These are phyloP conservation scores for Suillus weaverae DNA, from an alignment of 768 basidiomycete genomes.

Conservation along the genomic window DNA sequence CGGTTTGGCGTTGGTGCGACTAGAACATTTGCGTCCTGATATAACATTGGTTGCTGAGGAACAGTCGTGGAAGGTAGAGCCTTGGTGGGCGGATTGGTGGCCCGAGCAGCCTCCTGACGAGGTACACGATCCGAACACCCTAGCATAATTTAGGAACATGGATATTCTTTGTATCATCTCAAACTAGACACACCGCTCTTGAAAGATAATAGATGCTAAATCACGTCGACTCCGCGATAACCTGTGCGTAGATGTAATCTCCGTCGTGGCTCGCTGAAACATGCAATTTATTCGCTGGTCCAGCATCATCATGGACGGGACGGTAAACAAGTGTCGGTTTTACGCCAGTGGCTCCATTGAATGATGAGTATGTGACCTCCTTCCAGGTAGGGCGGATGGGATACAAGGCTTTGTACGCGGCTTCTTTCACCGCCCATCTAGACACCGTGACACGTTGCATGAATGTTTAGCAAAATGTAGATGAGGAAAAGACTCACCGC, in stretches of 20 bases:
- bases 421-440: constrained; percentile 86
- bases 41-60: constrained; percentile 27
- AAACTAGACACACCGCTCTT: background rate
- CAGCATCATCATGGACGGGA: background rate
- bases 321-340: constrained; percentile 43
- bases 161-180: constrained; percentile 6
- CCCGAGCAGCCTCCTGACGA: constrained; percentile 32
- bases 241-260: constrained; percentile 70
- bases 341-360: constrained; percentile 33
- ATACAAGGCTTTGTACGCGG: constrained; percentile 82
- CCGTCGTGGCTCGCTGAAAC: constrained; percentile 83
- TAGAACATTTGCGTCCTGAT: constrained; percentile 58
- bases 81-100: constrained; percentile 74
- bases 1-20: constrained; percentile 77
- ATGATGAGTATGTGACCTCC: constrained; percentile 54
- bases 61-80: constrained; percentile 44
- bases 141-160: constrained; percentile 6
- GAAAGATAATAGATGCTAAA: background rate
- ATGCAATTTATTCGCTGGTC: constrained; percentile 41
- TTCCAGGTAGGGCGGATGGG: constrained; percentile 75
- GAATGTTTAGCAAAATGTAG: background rate
- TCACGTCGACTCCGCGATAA: constrained; percentile 51
- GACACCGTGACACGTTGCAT: background rate
- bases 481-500: constrained; percentile 47
- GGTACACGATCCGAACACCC: constrained; percentile 18